Conservation (phyloP, 2,329 filamentous ascomycete genomes). For the Madurella mycetomatis region DNA sequence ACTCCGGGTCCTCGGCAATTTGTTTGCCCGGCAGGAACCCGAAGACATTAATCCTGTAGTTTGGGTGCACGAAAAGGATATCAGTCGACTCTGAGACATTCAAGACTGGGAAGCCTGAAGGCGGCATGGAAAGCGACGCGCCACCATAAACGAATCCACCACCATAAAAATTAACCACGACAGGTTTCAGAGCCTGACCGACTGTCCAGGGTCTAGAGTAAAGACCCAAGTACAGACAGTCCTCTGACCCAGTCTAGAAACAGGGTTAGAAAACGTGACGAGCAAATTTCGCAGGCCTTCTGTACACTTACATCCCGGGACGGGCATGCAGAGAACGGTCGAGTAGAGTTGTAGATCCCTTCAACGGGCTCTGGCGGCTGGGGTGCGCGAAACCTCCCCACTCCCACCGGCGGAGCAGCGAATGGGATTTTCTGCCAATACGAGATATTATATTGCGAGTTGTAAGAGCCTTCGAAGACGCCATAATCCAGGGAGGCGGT, state of each 20-base stretch:
- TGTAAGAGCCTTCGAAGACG: constrained; percentile 50
- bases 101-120: constrained; percentile 53
- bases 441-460: constrained; percentile 49
- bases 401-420: constrained; percentile 52
- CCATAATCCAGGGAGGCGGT: constrained; percentile 44
- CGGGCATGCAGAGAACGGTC: not conserved
- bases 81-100: constrained; percentile 50
- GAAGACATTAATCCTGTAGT: constrained; percentile 55
- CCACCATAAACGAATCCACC: constrained; percentile 57
- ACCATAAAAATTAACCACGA: constrained; percentile 58
- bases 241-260: constrained; percentile 50
- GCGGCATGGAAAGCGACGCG: constrained; percentile 51
- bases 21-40: constrained; percentile 49
- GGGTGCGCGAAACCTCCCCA: constrained; percentile 57
- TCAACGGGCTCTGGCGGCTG: constrained; percentile 48
- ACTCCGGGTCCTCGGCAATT: constrained; percentile 38
- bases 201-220: constrained; percentile 54
- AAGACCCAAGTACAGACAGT: constrained; percentile 58
- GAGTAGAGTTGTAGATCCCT: not conserved
- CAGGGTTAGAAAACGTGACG: constrained; percentile 34
- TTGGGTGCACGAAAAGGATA: constrained; percentile 42
- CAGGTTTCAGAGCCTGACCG: constrained; percentile 45
- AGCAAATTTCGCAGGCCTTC: constrained; percentile 42
- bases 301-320: constrained; percentile 11
- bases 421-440: constrained; percentile 60